These are phyloP conservation scores for Boletus patriciae DNA, from an alignment of 768 basidiomycete species.

Conservation along the genomic window DNA sequence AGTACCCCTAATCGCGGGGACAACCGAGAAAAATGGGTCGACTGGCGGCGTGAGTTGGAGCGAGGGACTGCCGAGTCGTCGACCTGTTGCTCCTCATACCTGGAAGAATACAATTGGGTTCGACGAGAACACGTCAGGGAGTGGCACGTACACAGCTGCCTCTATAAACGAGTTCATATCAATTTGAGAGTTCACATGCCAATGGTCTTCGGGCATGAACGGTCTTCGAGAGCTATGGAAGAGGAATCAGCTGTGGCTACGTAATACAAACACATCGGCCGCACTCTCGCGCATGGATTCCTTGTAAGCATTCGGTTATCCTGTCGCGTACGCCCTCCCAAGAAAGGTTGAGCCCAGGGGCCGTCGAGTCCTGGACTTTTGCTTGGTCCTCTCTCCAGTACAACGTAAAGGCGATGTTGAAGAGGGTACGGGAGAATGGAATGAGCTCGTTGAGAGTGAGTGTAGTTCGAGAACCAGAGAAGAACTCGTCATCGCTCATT, in stretches of 20 bases:
- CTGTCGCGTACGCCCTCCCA: slow-evolving; percentile 76
- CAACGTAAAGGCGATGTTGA: slow-evolving; percentile 82
- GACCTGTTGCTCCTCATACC: slow-evolving; percentile 65
- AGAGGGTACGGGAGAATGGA: slow-evolving; percentile 69
- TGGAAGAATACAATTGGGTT: slow-evolving; percentile 25
- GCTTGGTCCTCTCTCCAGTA: slow-evolving; percentile 57
- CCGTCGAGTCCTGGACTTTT: slow-evolving; percentile 40
- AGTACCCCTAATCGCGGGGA: slow-evolving; percentile 82
- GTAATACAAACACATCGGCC: slow-evolving; percentile 26
- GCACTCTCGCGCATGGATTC: slow-evolving; percentile 88
- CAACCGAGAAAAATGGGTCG: slow-evolving; percentile 57
- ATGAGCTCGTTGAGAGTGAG: slow-evolving; percentile 79
- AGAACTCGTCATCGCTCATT: slow-evolving; percentile 98
- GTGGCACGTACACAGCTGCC: slow-evolving; percentile 69
- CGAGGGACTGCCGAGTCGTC: slow-evolving; percentile 29
- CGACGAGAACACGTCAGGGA: background rate
- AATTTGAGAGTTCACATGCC: slow-evolving; percentile 67
- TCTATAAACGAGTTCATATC: slow-evolving; percentile 76
- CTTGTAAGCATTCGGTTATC: slow-evolving; percentile 74
- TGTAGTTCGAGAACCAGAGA: slow-evolving; percentile 69
- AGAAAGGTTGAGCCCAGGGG: slow-evolving; percentile 40
- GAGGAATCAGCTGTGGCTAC: slow-evolving; percentile 3
- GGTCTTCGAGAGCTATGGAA: slow-evolving; percentile 69
- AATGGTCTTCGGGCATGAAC: slow-evolving; percentile 83
- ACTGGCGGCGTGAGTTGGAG: slow-evolving; percentile 61